phyloP scores from a whole-genome alignment of 1,284 basidiomycete genomes.

The Agaricales sp. region DNA sequence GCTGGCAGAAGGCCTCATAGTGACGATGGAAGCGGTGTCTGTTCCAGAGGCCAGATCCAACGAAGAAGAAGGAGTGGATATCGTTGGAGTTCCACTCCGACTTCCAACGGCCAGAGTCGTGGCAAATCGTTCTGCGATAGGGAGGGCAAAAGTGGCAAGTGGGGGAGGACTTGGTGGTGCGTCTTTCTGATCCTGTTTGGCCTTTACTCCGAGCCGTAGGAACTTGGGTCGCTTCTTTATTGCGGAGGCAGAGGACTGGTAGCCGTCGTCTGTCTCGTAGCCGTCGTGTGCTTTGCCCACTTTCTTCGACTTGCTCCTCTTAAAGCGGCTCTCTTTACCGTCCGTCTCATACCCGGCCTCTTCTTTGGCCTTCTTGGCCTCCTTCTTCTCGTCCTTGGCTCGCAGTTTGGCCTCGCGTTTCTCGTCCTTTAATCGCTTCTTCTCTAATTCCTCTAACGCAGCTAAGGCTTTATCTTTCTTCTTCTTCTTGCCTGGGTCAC shows the following conservation, averaged over 20 bases:
- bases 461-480: constrained; percentile 12
- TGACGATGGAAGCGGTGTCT: background rate
- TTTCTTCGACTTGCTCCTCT: constrained; percentile 14
- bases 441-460: constrained; percentile 20
- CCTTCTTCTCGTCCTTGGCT: constrained; percentile 20
- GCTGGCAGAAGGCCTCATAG: background rate
- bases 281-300: constrained; percentile 11
- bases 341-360: constrained; percentile 1
- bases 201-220: constrained; percentile 17
- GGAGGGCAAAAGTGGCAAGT: constrained; percentile 25
- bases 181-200: constrained; percentile 16
- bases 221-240: constrained; percentile 15
- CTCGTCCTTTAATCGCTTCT: constrained; percentile 18
- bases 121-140: constrained; percentile 43
- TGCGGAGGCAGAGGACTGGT: constrained; percentile 27
- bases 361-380: constrained; percentile 11
- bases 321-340: background rate
- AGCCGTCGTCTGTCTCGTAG: constrained; percentile 30
- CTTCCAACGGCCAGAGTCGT: constrained; percentile 18
- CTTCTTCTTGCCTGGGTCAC: constrained; percentile 30
- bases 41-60: background rate
- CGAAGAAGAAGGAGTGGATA: background rate
- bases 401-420: constrained; percentile 13
- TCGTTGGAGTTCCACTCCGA: constrained; percentile 5
- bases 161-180: constrained; percentile 19